Base-by-base conservation (phyloP, 148 eudicot genomes). In the Spergularia bocconei region DNA sequence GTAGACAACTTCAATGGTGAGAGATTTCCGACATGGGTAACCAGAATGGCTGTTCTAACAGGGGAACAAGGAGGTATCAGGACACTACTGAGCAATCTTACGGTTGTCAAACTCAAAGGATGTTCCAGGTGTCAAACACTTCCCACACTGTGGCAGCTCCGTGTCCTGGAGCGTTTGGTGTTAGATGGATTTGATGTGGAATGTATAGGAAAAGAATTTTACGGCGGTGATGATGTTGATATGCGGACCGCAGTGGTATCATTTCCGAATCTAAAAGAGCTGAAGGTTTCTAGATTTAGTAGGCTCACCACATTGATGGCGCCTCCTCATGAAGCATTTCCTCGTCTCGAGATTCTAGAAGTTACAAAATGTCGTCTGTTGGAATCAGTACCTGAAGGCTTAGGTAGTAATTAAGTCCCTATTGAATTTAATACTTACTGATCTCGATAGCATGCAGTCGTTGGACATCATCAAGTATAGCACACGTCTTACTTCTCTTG, bases 81-180 rank as follows among this genome's bases (percentile, higher is more conserved):
- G 5, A 51, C 12, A 21, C 19, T n/a, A 68, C 23, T 38, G 4
- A 39, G 5, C 6, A 72, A 72, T 9, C 66, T 72, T 0, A 59
- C 52, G 5, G 38, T 0, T 12, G 55, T 72, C 11, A 16, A 19
- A 19, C 39, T 72, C 15, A 4, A 4, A 0, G 4, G 7, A 10
- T 68, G 71, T 12, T 13, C 8, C 16, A 51, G 39, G n/a, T 53
- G 72, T 10, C 11, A 25, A 52, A n/a, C 15, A 7, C 59, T 69
- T 69, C 72, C 72, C 41, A 52, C 72, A 21, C 19, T 69, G 2
- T 59, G 72, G 59, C 72, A 69, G 17, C 55, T 67, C 11, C 58
- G 59, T 14, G 15, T 13, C 16, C 19, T 72, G 5, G 20, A 36
- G 65, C 13, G 16, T 38, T 21, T 72, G 8, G 2, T 13, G 2